phyloP scores from a whole-genome alignment of 78 protist genomes.

The Emiliania huxleyi region DNA sequence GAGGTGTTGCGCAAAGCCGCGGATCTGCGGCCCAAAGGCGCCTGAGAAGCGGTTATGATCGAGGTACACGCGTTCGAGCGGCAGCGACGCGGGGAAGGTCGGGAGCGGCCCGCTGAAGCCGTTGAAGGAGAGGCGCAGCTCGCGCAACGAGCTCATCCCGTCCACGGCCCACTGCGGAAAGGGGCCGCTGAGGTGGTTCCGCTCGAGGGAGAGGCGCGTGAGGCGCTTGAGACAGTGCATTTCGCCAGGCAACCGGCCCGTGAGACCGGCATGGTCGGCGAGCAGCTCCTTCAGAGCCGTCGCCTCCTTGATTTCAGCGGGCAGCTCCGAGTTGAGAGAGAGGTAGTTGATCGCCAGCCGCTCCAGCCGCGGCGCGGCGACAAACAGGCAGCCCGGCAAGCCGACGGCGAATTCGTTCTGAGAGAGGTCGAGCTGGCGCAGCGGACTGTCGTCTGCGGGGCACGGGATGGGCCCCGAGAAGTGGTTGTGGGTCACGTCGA shows the following conservation, averaged over 20 bases:
- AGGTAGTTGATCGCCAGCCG: not conserved
- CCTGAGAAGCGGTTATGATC: not conserved
- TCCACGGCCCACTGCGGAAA: not conserved
- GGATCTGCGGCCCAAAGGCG: not conserved
- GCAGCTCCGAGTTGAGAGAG: not conserved
- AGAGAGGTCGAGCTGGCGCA: not conserved
- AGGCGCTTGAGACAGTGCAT: not conserved
- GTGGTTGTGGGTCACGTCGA: not conserved
- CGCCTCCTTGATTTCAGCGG: not conserved
- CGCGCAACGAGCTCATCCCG: not conserved
- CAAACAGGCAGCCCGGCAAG: not conserved
- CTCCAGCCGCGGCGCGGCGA: not conserved
- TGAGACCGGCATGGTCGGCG: not conserved
- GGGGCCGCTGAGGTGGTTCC: not conserved
- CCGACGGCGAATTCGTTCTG: not conserved
- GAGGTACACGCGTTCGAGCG: not conserved
- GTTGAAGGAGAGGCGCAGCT: not conserved
- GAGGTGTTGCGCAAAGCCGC: not conserved
- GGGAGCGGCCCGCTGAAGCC: not conserved
- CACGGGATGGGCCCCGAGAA: not conserved
- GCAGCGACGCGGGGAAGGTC: not conserved
- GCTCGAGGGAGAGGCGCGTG: not conserved
- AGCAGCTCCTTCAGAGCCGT: not conserved
- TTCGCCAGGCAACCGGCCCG: not conserved
- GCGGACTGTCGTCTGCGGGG: not conserved